phyloP scores from a whole-genome alignment of 306 rosid genomes.

The Castanopsis chinensis region DNA sequence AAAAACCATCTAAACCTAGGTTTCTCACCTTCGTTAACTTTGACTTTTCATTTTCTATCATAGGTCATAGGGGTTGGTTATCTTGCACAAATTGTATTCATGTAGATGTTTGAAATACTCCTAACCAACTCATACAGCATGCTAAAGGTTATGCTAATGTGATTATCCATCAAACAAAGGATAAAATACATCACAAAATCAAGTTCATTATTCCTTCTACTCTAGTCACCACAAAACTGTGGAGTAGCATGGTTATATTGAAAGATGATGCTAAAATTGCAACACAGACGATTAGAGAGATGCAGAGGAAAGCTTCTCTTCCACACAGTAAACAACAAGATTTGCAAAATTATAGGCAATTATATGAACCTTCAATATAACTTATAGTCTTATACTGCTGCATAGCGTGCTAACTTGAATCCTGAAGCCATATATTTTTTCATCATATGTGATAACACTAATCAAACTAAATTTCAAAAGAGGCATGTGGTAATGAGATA shows the following conservation, averaged over 20 bases:
- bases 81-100: no score
- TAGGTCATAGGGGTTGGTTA: background rate
- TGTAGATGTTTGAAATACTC: background rate
- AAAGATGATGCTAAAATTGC: background rate
- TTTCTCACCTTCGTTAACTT: background rate
- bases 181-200: background rate
- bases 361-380: background rate
- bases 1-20: background rate
- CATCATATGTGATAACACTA: background rate
- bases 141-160: background rate
- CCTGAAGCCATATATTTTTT: background rate
- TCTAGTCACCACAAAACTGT: background rate
- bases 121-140: background rate
- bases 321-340: background rate
- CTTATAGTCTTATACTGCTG: background rate
- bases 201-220: background rate
- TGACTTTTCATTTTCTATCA: background rate
- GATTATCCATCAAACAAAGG: background rate
- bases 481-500: constrained; percentile 20
- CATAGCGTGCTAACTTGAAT: background rate
- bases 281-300: background rate
- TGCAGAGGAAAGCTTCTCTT: background rate
- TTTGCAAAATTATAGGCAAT: background rate
- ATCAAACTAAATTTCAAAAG: background rate
- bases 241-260: background rate